Conservation (phyloP, 805 yeast genomes). For the Wickerhamiella azymoides region DNA sequence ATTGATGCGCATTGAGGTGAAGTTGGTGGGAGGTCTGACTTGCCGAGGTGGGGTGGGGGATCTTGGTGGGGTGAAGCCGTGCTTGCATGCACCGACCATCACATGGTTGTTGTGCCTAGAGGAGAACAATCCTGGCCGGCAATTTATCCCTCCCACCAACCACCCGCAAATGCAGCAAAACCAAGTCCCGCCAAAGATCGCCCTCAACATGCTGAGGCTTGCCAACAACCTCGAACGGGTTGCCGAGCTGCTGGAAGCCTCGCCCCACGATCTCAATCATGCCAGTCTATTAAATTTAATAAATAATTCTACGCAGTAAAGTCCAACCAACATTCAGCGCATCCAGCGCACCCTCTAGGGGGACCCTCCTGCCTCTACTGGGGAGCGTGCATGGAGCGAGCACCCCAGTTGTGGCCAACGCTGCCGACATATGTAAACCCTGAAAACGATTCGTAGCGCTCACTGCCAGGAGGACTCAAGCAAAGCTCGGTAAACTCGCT, state of each 20-base stretch:
- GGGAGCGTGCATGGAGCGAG: neutral
- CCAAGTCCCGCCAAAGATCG: neutral
- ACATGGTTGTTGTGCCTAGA: too few species aligned
- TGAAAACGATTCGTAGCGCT: conserved; percentile 11
- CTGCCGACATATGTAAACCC: conserved; percentile 21
- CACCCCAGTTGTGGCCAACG: conserved; percentile 6
- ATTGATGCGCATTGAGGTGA: conserved; percentile 1
- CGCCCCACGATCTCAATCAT: neutral
- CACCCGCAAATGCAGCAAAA: too few species aligned
- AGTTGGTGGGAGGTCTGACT: neutral
- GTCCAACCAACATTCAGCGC: too few species aligned
- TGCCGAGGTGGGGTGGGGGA: neutral
- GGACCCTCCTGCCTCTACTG: too few species aligned
- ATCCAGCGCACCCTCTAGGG: too few species aligned
- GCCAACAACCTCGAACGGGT: neutral
- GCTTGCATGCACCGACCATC: neutral
- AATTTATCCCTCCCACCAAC: neutral
- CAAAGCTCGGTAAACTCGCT: conserved; percentile 60
- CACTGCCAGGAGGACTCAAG: conserved; percentile 21
- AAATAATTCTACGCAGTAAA: neutral
- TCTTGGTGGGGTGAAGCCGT: neutral
- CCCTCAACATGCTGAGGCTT: neutral
- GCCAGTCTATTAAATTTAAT: neutral
- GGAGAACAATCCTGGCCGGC: too few species aligned
- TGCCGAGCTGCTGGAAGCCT: neutral